Evolutionary conservation across 257 asterid species (phyloP).

Genomic region (Primulina tabacum): DNA sequence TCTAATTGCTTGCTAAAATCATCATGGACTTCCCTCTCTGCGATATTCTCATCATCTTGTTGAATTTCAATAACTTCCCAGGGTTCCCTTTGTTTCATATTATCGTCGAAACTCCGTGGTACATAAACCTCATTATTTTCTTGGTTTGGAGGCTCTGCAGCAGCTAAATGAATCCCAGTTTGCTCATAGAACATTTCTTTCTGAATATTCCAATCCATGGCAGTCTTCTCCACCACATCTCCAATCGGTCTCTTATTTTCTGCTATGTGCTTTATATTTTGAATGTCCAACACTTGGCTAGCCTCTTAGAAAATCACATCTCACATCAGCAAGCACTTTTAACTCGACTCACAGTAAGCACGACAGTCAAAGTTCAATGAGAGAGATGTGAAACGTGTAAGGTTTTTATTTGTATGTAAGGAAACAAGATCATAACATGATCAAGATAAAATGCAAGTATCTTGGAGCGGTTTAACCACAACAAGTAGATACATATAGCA

Average conservation of each 20-base stretch:
- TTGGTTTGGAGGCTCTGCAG: constrained; percentile 21
- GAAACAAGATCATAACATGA: not conserved
- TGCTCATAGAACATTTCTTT: constrained; percentile 50
- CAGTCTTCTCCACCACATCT: constrained; percentile 51
- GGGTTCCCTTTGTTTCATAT: constrained; percentile 20
- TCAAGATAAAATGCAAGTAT: not conserved
- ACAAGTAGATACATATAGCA: no score
- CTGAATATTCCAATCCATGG: constrained; percentile 56
- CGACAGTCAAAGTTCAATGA: not conserved
- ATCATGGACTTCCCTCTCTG: constrained; percentile 22
- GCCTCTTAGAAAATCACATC: constrained; percentile 46
- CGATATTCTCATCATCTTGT: constrained; percentile 5
- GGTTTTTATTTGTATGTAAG: not conserved
- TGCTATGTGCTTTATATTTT: constrained; percentile 63
- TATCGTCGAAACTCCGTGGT: constrained; percentile 5
- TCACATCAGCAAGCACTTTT: constrained; percentile 11
- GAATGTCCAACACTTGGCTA: constrained; percentile 51
- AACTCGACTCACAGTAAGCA: not conserved
- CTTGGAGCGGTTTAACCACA: not conserved
- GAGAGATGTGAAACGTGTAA: not conserved
- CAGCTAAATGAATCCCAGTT: constrained; percentile 36
- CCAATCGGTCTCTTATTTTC: constrained; percentile 54
- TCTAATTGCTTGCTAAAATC: constrained; percentile 40
- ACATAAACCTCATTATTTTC: constrained; percentile 12
- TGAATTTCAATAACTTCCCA: constrained; percentile 6